Evolutionary conservation across 208 protist species (phyloP).

Genomic region (Plasmodiophora brassicae): DNA sequence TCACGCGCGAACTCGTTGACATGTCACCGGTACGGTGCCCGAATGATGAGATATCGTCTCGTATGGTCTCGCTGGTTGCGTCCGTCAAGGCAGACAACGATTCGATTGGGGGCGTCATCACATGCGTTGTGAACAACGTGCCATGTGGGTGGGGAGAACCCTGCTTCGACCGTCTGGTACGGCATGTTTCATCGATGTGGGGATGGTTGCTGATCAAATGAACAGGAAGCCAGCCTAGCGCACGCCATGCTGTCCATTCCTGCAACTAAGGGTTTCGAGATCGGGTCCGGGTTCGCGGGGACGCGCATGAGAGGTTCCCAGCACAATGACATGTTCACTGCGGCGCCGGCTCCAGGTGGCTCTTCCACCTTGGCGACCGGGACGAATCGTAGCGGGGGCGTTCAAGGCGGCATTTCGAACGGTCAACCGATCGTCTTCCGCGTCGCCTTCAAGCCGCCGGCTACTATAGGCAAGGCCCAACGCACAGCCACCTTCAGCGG

Average conservation of each 20-base stretch:
- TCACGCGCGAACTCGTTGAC: constrained; percentile 62
- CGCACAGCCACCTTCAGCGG: constrained; percentile 58
- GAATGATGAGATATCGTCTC: constrained; percentile 43
- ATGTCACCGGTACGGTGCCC: constrained; percentile 56
- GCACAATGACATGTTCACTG: constrained; percentile 69
- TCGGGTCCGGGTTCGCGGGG: constrained; percentile 62
- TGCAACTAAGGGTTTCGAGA: constrained; percentile 63
- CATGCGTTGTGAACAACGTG: constrained; percentile 57
- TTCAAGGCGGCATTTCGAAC: constrained; percentile 68
- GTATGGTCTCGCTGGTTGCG: constrained; percentile 48
- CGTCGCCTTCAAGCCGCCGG: constrained; percentile 72
- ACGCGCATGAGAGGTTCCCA: constrained; percentile 55
- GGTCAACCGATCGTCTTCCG: constrained; percentile 65
- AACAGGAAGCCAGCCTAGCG: constrained; percentile 62
- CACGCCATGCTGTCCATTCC: constrained; percentile 73
- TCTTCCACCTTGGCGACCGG: background rate
- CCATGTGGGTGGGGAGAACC: constrained; percentile 66
- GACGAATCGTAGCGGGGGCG: constrained; percentile 47
- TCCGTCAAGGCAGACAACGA: constrained; percentile 48
- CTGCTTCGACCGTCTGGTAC: constrained; percentile 67
- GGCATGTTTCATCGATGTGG: background rate
- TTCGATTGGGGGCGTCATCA: constrained; percentile 63
- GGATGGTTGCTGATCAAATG: background rate
- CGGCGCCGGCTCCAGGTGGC: background rate
- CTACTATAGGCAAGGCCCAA: constrained; percentile 68